phyloP scores from a whole-genome alignment of 2,329 filamentous ascomycete genomes.

The Magnaporthiopsis rhizophila region DNA sequence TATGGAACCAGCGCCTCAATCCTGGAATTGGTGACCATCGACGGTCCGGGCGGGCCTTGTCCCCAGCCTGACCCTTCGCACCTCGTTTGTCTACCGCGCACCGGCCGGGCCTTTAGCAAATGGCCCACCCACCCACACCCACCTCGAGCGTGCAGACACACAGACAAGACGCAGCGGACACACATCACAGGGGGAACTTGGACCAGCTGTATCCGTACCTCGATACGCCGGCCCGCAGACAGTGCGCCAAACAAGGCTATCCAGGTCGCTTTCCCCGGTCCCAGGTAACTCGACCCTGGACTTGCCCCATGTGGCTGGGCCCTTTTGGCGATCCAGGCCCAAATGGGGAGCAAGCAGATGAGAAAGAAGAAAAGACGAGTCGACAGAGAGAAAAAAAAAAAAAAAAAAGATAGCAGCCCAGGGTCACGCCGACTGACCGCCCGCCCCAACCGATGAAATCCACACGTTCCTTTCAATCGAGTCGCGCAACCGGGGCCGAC shows the following conservation, averaged over 20 bases:
- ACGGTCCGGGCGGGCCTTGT: not conserved
- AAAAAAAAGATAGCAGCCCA: not conserved
- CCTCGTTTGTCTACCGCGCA: not conserved
- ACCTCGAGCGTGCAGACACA: no score
- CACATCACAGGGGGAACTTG: not conserved
- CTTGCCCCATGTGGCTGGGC: not conserved
- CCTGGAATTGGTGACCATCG: not conserved
- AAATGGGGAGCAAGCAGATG: not conserved
- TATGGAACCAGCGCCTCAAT: not conserved
- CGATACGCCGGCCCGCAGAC: not conserved
- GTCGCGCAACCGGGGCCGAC: not conserved
- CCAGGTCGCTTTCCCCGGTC: not conserved
- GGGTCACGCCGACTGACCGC: slow-evolving; percentile 4
- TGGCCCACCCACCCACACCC: not conserved
- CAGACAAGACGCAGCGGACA: no score
- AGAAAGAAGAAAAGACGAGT: not conserved
- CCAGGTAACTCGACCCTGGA: not conserved
- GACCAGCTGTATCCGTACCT: not conserved
- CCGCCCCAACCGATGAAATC: not conserved
- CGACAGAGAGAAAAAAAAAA: not conserved
- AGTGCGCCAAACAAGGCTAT: not conserved
- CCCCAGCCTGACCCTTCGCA: not conserved
- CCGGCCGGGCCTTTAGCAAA: not conserved
- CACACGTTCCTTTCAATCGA: not conserved
- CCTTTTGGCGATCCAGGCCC: not conserved